These are phyloP conservation scores for Coemansia reversa DNA, from an alignment of 192 early-diverging fungal genomes.

Conservation along the genomic window DNA sequence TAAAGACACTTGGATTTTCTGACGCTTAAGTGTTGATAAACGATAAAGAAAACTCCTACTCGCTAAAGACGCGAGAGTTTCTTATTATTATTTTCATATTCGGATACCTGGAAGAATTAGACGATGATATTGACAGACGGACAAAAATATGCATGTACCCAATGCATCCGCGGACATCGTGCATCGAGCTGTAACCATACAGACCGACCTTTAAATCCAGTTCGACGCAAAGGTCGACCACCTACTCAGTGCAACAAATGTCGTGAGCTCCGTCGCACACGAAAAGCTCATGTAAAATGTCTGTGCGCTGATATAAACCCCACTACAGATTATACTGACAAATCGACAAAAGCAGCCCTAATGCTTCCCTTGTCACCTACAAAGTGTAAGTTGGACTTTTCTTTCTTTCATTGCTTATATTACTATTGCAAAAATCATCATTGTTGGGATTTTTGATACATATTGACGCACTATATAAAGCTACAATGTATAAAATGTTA, in stretches of 20 bases:
- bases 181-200: slow-evolving; percentile 48
- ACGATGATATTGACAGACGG: slow-evolving; percentile 39
- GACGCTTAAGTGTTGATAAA: not conserved
- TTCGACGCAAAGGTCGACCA: slow-evolving; percentile 70
- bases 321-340: not conserved
- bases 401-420: not conserved
- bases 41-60: not conserved
- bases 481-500: not conserved
- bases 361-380: not conserved
- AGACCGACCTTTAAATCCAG: slow-evolving; percentile 60
- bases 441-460: not conserved
- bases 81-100: not conserved
- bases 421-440: not conserved
- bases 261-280: slow-evolving; percentile 64
- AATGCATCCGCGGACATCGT: slow-evolving; percentile 55
- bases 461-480: not conserved
- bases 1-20: not conserved
- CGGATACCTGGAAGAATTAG: not conserved
- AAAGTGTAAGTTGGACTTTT: slow-evolving; percentile 15
- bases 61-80: not conserved
- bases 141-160: slow-evolving; percentile 47
- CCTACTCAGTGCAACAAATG: slow-evolving; percentile 72
- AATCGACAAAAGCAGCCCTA: not conserved
- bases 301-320: slow-evolving; percentile 55
- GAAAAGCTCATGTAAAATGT: slow-evolving; percentile 70